Conservation (phyloP, 345 rosid genomes). For the Gossypium arboreum region DNA sequence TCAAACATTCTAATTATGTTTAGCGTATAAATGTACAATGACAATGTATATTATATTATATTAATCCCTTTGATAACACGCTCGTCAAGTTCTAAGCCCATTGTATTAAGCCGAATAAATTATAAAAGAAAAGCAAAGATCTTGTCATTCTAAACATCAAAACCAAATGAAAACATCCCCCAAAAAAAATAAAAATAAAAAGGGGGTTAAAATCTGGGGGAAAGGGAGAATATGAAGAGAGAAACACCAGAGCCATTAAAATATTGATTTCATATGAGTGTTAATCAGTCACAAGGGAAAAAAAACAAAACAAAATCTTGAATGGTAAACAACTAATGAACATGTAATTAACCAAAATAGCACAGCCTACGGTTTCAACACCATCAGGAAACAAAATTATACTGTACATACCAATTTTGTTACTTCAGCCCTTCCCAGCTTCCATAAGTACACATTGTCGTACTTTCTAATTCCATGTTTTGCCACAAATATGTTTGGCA, state of each 20-base stretch:
- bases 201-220: neutral
- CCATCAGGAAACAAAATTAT: constrained; percentile 38
- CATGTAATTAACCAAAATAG: constrained; percentile 22
- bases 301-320: constrained; percentile 24
- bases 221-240: neutral
- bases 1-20: too few relatives aligned
- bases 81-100: too few relatives aligned
- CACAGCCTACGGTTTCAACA: constrained; percentile 34
- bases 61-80: too few relatives aligned
- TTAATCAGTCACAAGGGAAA: constrained; percentile 10
- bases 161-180: neutral
- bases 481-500: constrained; percentile 9
- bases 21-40: too few relatives aligned
- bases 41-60: too few relatives aligned
- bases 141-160: neutral
- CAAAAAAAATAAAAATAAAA: too few relatives aligned
- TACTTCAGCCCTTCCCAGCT: constrained; percentile 17
- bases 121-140: neutral
- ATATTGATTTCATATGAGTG: neutral
- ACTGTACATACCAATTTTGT: constrained; percentile 42
- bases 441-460: constrained; percentile 16
- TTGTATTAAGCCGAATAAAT: too few relatives aligned
- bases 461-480: constrained; percentile 13
- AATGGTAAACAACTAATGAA: constrained; percentile 33
- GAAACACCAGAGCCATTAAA: neutral